Evolutionary conservation across 106 monocot genomes (phyloP).

Genomic region (Allium fistulosum): DNA sequence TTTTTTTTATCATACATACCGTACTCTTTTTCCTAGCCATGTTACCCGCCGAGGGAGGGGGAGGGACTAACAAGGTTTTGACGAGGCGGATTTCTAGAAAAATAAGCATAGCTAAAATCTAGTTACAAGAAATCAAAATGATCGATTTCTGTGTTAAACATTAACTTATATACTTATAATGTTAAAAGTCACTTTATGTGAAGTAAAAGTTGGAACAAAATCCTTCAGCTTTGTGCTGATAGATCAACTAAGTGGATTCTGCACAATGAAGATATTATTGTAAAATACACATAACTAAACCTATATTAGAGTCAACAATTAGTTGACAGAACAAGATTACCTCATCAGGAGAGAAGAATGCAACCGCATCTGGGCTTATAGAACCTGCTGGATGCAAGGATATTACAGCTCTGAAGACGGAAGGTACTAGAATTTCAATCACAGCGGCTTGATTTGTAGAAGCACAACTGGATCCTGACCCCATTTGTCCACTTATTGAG

Average conservation of each 20-base stretch:
- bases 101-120: neutral
- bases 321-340: slow-evolving; percentile 16
- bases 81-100: too few species aligned
- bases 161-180: neutral
- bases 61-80: too few species aligned
- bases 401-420: slow-evolving; percentile 80
- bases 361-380: slow-evolving; percentile 64
- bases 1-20: too few species aligned
- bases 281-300: neutral
- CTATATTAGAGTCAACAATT: neutral
- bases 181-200: too few species aligned
- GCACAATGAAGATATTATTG: too few species aligned
- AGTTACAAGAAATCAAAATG: neutral
- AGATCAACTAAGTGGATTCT: too few species aligned
- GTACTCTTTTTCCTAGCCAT: too few species aligned
- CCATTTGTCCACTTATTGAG: slow-evolving; percentile 29
- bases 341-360: slow-evolving; percentile 97
- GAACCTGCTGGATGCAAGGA: slow-evolving; percentile 94
- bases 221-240: neutral
- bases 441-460: slow-evolving; percentile 53
- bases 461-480: slow-evolving; percentile 18
- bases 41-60: too few species aligned
- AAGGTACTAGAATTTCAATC: slow-evolving; percentile 65
- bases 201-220: neutral
- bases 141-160: neutral